phyloP scores from a whole-genome alignment of 2,329 filamentous ascomycete species.

The Sporothrix inflata region DNA sequence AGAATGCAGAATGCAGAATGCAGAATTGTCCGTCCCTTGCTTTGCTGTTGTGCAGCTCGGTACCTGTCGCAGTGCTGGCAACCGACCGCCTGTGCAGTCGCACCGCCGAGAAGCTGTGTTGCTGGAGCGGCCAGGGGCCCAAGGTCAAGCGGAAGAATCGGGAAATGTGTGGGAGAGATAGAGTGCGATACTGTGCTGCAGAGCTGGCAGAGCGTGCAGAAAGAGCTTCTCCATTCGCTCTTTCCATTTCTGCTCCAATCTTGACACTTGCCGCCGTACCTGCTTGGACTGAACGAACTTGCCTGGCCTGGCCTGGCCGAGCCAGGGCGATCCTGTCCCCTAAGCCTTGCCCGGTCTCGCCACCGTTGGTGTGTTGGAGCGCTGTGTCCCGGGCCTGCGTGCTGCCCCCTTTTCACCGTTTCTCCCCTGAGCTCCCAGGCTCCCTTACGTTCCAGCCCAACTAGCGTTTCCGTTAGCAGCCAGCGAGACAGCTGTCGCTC shows the following conservation, averaged over 20 bases:
- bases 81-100: constrained; percentile 27
- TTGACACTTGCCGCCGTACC: not conserved
- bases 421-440: not conserved
- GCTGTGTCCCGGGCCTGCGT: not conserved
- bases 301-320: too few relatives aligned
- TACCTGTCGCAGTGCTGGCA: constrained; percentile 23
- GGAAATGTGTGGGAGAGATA: not conserved
- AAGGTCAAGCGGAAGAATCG: not conserved
- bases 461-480: not conserved
- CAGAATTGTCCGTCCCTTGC: constrained; percentile 13
- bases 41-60: constrained; percentile 22
- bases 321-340: not conserved
- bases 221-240: not conserved
- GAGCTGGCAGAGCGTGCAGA: constrained; percentile 18
- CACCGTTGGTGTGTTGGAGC: not conserved
- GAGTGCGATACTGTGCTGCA: too few relatives aligned
- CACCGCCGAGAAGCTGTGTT: constrained; percentile 23
- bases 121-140: not conserved
- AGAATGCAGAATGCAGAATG: not conserved
- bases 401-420: not conserved
- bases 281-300: too few relatives aligned
- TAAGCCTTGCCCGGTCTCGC: not conserved
- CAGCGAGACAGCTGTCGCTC: not conserved
- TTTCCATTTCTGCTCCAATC: not conserved
- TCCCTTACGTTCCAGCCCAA: not conserved